phyloP scores from a whole-genome alignment of 2,329 filamentous ascomycete genomes.

The Iodosphaeria phyllophila region DNA sequence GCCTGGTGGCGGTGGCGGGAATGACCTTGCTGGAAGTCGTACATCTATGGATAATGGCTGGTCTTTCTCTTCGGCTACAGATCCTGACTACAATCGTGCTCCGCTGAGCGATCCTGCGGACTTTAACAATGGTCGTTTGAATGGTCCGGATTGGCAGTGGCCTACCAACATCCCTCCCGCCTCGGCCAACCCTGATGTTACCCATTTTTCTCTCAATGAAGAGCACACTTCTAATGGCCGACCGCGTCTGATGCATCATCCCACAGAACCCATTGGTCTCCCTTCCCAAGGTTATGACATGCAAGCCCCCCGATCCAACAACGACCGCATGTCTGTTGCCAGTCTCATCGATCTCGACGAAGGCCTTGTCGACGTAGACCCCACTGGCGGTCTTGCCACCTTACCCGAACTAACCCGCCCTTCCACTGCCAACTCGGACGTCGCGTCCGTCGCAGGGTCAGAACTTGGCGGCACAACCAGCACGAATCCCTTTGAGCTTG shows the following conservation, averaged over 20 bases:
- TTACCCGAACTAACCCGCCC: slow-evolving; percentile 31
- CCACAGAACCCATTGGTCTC: slow-evolving; percentile 27
- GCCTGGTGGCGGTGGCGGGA: slow-evolving; percentile 12
- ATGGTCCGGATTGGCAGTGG: slow-evolving; percentile 39
- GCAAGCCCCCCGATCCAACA: slow-evolving; percentile 14
- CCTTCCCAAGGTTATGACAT: slow-evolving; percentile 23
- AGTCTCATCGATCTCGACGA: slow-evolving; percentile 29
- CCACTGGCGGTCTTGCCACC: slow-evolving; percentile 26
- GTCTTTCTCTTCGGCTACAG: slow-evolving; percentile 19
- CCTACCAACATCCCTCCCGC: slow-evolving; percentile 32
- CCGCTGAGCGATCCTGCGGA: slow-evolving; percentile 40
- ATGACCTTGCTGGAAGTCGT: slow-evolving; percentile 19
- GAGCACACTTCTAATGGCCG: slow-evolving; percentile 15
- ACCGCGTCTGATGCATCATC: slow-evolving; percentile 28
- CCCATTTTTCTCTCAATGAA: slow-evolving; percentile 27
- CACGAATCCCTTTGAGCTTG: slow-evolving; percentile 39
- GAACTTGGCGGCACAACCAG: slow-evolving; percentile 32
- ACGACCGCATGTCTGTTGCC: slow-evolving; percentile 22
- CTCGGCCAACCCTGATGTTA: slow-evolving; percentile 32
- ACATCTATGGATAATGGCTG: slow-evolving; percentile 28
- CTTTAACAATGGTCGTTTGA: slow-evolving; percentile 27
- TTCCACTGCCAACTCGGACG: slow-evolving; percentile 41
- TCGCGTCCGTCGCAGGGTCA: slow-evolving; percentile 33
- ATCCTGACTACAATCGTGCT: slow-evolving; percentile 22
- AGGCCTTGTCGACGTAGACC: slow-evolving; percentile 27